Conservation (phyloP, 2,329 filamentous ascomycete species). For the Scopulariopsis brevicaulis region DNA sequence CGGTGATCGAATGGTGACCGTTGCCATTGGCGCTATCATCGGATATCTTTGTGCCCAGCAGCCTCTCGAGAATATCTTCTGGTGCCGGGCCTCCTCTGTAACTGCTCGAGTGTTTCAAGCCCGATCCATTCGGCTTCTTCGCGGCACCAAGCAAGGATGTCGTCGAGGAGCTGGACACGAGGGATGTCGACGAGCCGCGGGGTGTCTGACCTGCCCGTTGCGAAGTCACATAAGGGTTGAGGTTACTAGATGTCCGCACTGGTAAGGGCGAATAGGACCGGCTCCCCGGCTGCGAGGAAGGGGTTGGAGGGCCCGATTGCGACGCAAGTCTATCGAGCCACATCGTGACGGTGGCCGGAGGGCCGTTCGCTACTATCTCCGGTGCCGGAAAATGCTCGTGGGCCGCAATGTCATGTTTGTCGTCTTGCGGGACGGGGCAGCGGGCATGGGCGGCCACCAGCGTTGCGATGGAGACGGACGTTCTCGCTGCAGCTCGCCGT, state of each 20-base stretch:
- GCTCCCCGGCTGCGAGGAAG: slow-evolving; percentile 42
- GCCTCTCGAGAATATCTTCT: slow-evolving; percentile 50
- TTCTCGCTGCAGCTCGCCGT: background rate
- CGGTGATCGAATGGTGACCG: slow-evolving; percentile 13
- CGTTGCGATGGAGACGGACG: background rate
- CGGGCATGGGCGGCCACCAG: background rate
- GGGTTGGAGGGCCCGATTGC: slow-evolving; percentile 52
- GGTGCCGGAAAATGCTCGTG: background rate
- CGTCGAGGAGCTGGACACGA: slow-evolving; percentile 67
- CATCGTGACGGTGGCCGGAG: slow-evolving; percentile 35
- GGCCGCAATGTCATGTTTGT: background rate
- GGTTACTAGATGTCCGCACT: slow-evolving; percentile 54
- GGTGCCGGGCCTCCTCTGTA: slow-evolving; percentile 53
- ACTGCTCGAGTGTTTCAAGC: slow-evolving; percentile 47
- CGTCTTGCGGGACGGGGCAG: background rate
- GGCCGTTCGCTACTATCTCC: background rate
- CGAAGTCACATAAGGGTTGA: slow-evolving; percentile 57
- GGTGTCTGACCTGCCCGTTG: slow-evolving; percentile 58
- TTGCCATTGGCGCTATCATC: slow-evolving; percentile 6
- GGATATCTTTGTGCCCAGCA: slow-evolving; percentile 21
- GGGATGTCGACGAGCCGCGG: slow-evolving; percentile 66
- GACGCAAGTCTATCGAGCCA: slow-evolving; percentile 83
- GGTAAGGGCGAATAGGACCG: slow-evolving; percentile 63
- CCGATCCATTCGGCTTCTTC: slow-evolving; percentile 55
- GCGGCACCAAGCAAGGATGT: slow-evolving; percentile 59